Conservation (phyloP, 768 basidiomycete species). For the Agaricus blazei region DNA sequence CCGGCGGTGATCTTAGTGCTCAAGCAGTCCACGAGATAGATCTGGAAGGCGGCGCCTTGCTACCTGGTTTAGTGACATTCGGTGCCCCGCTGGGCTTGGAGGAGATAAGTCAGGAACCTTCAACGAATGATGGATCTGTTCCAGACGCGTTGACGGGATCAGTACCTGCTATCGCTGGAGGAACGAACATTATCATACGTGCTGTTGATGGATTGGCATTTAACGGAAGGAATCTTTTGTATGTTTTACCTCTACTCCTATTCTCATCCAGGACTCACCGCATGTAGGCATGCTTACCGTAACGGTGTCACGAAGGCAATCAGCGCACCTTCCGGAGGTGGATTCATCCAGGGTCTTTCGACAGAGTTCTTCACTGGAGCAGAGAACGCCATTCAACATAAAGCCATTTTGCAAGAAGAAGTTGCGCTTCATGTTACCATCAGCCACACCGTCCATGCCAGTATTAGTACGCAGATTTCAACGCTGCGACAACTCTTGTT, state of each 20-base stretch:
- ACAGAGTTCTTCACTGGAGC: conserved; percentile 58
- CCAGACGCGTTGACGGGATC: conserved; percentile 41
- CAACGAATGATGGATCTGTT: conserved; percentile 62
- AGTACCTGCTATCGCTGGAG: conserved; percentile 36
- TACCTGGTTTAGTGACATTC: conserved; percentile 59
- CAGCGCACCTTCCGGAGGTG: conserved; percentile 47
- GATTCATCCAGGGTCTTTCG: conserved; percentile 61
- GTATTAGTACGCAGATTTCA: conserved; percentile 62
- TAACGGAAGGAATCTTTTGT: conserved; percentile 46
- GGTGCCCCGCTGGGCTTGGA: conserved; percentile 61
- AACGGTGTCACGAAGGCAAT: conserved; percentile 70
- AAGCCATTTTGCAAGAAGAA: conserved; percentile 62
- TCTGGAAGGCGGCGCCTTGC: conserved; percentile 58
- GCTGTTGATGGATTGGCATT: conserved; percentile 65
- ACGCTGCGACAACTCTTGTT: conserved; percentile 45
- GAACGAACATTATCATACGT: conserved; percentile 40
- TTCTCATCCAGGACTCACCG: background rate
- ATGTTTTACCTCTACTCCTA: conserved; percentile 15
- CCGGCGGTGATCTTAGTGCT: background rate
- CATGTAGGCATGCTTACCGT: conserved; percentile 61
- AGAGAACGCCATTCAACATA: conserved; percentile 47
- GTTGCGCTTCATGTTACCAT: conserved; percentile 61
- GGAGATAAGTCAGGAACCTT: conserved; percentile 61
- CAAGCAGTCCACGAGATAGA: conserved; percentile 32
- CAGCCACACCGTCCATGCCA: conserved; percentile 29